A percentile compares a stretch with the other conserved stretches of the same genome.
Evolutionary conservation across 2,329 filamentous ascomycete species (phyloP).

Genomic region (Aphanoascus verrucosus): DNA sequence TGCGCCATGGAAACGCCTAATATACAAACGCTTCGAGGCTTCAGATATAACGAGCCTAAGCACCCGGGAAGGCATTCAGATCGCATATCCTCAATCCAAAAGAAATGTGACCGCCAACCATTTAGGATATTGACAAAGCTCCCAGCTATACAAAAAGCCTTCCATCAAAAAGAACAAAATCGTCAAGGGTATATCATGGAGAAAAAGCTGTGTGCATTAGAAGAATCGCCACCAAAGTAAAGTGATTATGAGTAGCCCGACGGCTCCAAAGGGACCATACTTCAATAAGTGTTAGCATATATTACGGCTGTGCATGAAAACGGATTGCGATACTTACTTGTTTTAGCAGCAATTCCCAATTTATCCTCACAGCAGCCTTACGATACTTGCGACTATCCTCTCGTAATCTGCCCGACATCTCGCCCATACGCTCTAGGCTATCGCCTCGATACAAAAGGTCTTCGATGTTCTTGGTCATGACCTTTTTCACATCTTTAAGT

Average conservation of each 20-base stretch:
- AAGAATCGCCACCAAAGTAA: slow-evolving; percentile 94
- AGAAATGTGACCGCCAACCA: too few species aligned
- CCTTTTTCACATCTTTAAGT: slow-evolving; percentile 92
- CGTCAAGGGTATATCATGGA: slow-evolving; percentile 5
- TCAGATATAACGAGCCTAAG: too few species aligned
- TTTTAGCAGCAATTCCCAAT: slow-evolving; percentile 93
- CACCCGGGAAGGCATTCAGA: too few species aligned
- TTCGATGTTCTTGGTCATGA: slow-evolving; percentile 99
- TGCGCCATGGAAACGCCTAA: neutral
- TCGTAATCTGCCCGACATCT: slow-evolving; percentile 73
- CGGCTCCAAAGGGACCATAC: slow-evolving; percentile 79
- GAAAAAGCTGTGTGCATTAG: slow-evolving; percentile 33
- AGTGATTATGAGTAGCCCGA: slow-evolving; percentile 71
- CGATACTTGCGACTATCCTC: slow-evolving; percentile 94
- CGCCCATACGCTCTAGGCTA: slow-evolving; percentile 90
- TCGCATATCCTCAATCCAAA: too few species aligned
- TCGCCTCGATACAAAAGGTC: slow-evolving; percentile 92
- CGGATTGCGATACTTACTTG: slow-evolving; percentile 44
- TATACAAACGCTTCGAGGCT: too few species aligned
- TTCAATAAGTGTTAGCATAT: slow-evolving; percentile 21
- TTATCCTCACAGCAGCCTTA: slow-evolving; percentile 85
- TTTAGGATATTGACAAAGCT: too few species aligned
- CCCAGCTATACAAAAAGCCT: neutral
- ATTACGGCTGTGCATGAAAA: neutral
- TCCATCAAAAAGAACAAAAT: neutral